Conservation (phyloP, 768 basidiomycete genomes). For the Daedalea quercina region DNA sequence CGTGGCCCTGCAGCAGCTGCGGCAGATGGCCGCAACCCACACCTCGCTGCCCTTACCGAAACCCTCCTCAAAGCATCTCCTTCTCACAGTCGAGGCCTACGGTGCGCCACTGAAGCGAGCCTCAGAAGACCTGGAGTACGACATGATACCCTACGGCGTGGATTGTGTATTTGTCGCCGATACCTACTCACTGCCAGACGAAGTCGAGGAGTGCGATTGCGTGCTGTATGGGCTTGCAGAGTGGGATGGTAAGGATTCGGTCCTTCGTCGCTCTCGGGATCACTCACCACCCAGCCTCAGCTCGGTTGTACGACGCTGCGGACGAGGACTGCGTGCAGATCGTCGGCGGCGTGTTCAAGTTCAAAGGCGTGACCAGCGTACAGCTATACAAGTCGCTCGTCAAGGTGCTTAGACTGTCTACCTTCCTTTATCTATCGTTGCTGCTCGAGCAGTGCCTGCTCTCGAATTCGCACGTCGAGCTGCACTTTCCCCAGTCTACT, state of each 20-base stretch:
- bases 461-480: slow-evolving; percentile 39
- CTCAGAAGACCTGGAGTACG: slow-evolving; percentile 34
- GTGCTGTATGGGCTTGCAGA: slow-evolving; percentile 46
- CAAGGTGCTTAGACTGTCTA: slow-evolving; percentile 42
- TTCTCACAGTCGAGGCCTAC: slow-evolving; percentile 43
- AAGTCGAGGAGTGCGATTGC: slow-evolving; percentile 16
- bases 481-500: slow-evolving; percentile 35
- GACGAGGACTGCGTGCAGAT: slow-evolving; percentile 28
- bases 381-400: slow-evolving; percentile 37
- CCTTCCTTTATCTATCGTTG: slow-evolving; percentile 51
- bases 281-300: not conserved
- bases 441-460: slow-evolving; percentile 57
- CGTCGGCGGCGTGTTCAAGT: slow-evolving; percentile 57
- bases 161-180: slow-evolving; percentile 39
- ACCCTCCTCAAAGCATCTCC: slow-evolving; percentile 36
- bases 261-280: not conserved
- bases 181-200: slow-evolving; percentile 27
- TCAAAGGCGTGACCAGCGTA: slow-evolving; percentile 39
- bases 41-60: slow-evolving; percentile 21
- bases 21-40: slow-evolving; percentile 19
- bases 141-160: slow-evolving; percentile 29
- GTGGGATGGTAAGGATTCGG: slow-evolving; percentile 37
- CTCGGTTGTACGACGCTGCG: slow-evolving; percentile 6
- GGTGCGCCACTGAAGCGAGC: slow-evolving; percentile 12
- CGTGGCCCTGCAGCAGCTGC: slow-evolving; percentile 18